Percentiles rank a stretch among this genome's conserved stretches.
Conservation (phyloP, 495 filamentous ascomycete species). For the Aspergillus homomorphus region DNA sequence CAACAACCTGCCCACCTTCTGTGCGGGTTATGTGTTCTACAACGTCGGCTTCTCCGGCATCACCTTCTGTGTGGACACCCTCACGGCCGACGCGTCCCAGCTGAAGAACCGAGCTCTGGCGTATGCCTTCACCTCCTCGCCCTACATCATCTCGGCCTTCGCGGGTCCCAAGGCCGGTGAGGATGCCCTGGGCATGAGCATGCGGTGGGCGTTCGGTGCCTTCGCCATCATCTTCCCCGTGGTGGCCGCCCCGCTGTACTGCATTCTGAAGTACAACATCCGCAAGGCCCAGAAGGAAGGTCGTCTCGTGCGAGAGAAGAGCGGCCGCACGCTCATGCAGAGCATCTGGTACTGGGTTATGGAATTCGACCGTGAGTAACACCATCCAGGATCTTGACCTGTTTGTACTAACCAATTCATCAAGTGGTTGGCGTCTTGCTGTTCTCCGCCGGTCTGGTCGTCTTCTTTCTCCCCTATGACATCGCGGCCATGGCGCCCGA, state of each 20-base stretch:
- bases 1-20: conserved; percentile 46
- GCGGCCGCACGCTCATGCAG: conserved; percentile 36
- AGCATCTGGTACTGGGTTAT: conserved; percentile 50
- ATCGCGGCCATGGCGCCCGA: conserved; percentile 42
- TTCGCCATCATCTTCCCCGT: conserved; percentile 58
- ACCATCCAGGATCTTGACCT: not conserved
- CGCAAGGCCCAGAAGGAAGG: conserved; percentile 52
- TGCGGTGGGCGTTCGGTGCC: conserved; percentile 59
- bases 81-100: conserved; percentile 61
- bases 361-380: conserved; percentile 54
- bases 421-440: conserved; percentile 53
- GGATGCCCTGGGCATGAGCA: conserved; percentile 51
- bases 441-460: conserved; percentile 50
- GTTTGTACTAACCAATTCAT: not conserved
- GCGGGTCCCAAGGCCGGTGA: conserved; percentile 25
- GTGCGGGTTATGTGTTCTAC: conserved; percentile 55
- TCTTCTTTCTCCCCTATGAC: conserved; percentile 60
- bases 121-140: conserved; percentile 56
- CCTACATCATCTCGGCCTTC: conserved; percentile 30
- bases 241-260: conserved; percentile 47
- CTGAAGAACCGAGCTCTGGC: conserved; percentile 58
- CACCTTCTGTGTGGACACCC: conserved; percentile 52
- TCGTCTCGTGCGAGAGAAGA: conserved; percentile 30
- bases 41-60: conserved; percentile 53
- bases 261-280: conserved; percentile 49